A percentile compares a stretch with the other conserved stretches of the same genome.
These are phyloP conservation scores for Sporobolus alterniflorus DNA, from an alignment of 202 grass and related monocot species.

Conservation along the genomic window DNA sequence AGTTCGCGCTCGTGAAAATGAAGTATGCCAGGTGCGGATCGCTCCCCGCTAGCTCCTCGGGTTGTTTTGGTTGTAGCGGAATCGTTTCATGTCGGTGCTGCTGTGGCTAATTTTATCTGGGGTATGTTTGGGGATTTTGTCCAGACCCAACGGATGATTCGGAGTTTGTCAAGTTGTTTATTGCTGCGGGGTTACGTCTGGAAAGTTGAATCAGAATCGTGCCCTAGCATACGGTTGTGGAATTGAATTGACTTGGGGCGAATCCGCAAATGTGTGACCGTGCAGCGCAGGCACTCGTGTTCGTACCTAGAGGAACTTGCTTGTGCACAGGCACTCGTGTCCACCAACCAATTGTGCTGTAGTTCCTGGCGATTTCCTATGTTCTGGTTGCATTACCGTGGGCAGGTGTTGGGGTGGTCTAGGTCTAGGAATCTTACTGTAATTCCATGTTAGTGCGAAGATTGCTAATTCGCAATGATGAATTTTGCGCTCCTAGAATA, in stretches of 20 bases:
- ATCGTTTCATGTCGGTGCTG: no score
- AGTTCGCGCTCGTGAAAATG: neutral
- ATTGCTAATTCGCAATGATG: neutral
- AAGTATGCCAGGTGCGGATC: neutral
- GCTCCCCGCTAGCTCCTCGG: neutral
- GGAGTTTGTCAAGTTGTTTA: neutral
- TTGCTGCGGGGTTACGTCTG: neutral
- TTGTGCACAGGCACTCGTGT: no score
- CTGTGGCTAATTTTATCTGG: neutral
- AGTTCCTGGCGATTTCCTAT: neutral
- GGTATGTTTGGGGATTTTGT: neutral
- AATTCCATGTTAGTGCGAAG: neutral
- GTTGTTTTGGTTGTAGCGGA: neutral
- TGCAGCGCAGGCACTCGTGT: no score
- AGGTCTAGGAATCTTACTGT: neutral
- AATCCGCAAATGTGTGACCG: no score
- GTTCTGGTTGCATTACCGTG: neutral
- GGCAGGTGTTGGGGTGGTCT: neutral
- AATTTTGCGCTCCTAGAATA: no score
- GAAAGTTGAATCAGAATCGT: no score
- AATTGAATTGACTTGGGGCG: no score
- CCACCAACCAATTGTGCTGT: no score
- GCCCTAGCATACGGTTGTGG: no score
- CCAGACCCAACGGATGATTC: neutral
- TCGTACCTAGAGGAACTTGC: no score